A percentile compares a stretch with the other conserved stretches of the same genome.
Evolutionary conservation across 208 protist genomes (phyloP).

Genomic region (Histomonas meleagridis): DNA sequence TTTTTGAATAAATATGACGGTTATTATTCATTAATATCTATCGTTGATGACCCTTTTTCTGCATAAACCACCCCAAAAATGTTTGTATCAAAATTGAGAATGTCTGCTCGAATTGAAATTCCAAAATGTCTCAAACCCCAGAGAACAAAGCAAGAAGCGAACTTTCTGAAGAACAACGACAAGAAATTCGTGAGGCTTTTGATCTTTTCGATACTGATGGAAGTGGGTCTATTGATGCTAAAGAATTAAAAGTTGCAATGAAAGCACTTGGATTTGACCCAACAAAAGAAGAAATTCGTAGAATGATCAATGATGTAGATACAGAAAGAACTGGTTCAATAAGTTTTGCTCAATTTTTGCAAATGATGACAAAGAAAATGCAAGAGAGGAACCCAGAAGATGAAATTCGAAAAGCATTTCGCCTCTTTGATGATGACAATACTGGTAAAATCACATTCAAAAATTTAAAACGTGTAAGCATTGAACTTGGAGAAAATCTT

Average conservation of each 20-base stretch:
- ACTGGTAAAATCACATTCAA: constrained; percentile 73
- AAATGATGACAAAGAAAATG: constrained; percentile 73
- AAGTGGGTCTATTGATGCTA: constrained; percentile 77
- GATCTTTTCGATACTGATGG: constrained; percentile 80
- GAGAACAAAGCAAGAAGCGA: constrained; percentile 50
- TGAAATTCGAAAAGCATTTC: constrained; percentile 44
- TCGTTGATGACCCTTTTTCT: no score
- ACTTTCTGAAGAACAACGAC: constrained; percentile 89
- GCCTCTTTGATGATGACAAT: constrained; percentile 53
- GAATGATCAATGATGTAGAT: constrained; percentile 67
- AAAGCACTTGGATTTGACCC: constrained; percentile 92
- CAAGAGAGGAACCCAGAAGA: constrained; percentile 69
- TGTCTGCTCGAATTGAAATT: no score
- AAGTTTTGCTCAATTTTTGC: constrained; percentile 64
- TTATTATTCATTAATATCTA: no score
- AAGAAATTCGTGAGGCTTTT: constrained; percentile 96
- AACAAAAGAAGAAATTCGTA: constrained; percentile 74
- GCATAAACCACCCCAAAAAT: no score
- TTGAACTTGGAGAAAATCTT: constrained; percentile 65
- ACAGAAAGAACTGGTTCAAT: constrained; percentile 63
- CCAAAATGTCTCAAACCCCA: background rate
- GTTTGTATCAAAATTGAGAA: no score
- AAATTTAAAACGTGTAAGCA: constrained; percentile 70
- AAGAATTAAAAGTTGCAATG: constrained; percentile 98
- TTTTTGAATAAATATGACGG: no score